Evolutionary conservation across 2,329 filamentous ascomycete genomes (phyloP), one percentile per base, ranked within the genome.

Genomic region (Aspergillus calidoustus): DNA sequence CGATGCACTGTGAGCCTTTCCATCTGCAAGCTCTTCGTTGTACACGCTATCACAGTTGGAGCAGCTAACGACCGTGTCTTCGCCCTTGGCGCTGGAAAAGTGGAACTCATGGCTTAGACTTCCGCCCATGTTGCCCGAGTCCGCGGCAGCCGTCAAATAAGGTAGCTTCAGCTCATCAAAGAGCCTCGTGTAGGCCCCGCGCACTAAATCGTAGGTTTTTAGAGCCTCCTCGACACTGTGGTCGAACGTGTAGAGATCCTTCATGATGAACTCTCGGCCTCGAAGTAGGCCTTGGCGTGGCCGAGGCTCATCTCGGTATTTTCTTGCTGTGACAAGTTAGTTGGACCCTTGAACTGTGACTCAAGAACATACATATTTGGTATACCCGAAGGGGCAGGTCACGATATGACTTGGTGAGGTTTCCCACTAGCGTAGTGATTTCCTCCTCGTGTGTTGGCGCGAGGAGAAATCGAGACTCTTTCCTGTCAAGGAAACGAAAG

Each of bases 221-320:
- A 93, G 80, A 1, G 94, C 94, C n/a, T 86, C 80, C 28, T 85
- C 79, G 0, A 82, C 74, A 4, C 84, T 89, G 41, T 84, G 80
- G 72, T 99, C 95, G 72, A 99, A 99, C 0, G 93, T 97, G 75
- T 99, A 99, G 1, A 99, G 84, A 76, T 99, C 95, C 77, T 99
- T 99, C 95, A 99, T 99, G 68, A 92, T 80, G 71, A 99, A 99
- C 72, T 99, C 95, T 64, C 93, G 88, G 0, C 92, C 91, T 9
- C 95, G 88, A 8, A 99, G 82, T 2, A 99, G 82, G 13, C 95
- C 95, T 69, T 96, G 91, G 34, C 95, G 87, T 22, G 95, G 95
- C 28, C 95, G 86, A 60, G 90, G 86, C 77, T 99, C 95, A 79
- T 99, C 95, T 53, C 95, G 88, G 72, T 98, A 99, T 77, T 99